Conservation (phyloP, 2,329 filamentous ascomycete species). For the Dactylellina leptospora region DNA sequence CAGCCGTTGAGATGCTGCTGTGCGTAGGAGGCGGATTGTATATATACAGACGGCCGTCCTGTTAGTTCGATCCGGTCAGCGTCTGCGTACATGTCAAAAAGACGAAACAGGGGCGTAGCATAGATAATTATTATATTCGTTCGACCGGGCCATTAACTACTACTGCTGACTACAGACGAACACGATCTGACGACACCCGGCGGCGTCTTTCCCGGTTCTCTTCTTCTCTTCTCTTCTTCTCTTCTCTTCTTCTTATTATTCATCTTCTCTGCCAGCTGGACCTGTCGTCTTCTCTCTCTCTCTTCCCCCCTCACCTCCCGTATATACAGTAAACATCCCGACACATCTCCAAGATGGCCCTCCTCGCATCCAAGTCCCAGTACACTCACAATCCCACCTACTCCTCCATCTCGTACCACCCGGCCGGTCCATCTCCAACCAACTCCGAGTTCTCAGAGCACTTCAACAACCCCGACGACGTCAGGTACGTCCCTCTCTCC, state of each 20-base stretch:
- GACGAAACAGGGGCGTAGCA: neutral
- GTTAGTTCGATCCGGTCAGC: neutral
- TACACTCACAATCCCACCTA: constrained; percentile 56
- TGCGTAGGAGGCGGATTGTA: neutral
- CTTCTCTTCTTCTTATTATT: constrained; percentile 7
- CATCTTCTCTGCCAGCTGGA: constrained; percentile 11
- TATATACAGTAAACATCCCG: constrained; percentile 28
- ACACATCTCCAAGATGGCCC: constrained; percentile 53
- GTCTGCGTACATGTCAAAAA: neutral
- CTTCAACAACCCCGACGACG: constrained; percentile 55
- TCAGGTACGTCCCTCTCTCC: constrained; percentile 53
- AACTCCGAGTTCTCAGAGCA: constrained; percentile 57
- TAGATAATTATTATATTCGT: too few relatives aligned
- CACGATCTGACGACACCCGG: too few relatives aligned
- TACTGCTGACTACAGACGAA: too few relatives aligned
- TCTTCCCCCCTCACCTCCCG: neutral
- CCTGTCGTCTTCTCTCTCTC: constrained; percentile 5
- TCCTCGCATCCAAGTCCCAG: constrained; percentile 57
- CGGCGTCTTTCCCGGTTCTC: too few relatives aligned
- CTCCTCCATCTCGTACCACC: constrained; percentile 54
- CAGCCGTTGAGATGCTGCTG: neutral
- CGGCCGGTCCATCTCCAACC: constrained; percentile 56
- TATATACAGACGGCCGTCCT: neutral
- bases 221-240: neutral
- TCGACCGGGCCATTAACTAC: too few relatives aligned